A percentile compares a stretch with the other conserved stretches of the same genome.
These are phyloP conservation scores for Fusarium sp. DNA, from an alignment of 2,329 filamentous ascomycete genomes.

Conservation along the genomic window DNA sequence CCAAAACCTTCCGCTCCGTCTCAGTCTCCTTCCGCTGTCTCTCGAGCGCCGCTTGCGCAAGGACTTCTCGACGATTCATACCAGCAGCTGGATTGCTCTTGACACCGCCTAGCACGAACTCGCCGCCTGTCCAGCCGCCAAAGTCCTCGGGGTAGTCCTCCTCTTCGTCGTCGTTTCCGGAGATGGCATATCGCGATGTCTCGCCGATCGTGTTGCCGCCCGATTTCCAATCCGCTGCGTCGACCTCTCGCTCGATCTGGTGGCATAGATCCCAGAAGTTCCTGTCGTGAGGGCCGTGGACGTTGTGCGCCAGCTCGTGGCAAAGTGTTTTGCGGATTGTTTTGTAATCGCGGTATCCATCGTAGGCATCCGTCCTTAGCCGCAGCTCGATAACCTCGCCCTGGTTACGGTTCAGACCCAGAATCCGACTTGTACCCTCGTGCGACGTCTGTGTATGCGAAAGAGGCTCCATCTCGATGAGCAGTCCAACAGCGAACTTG, in stretches of 20 bases:
- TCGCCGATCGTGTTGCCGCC: constrained; percentile 76
- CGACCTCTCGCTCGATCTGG: constrained; percentile 89
- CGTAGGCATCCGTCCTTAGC: constrained; percentile 91
- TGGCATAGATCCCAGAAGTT: constrained; percentile 92
- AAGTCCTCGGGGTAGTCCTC: constrained; percentile 67
- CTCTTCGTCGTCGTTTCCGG: constrained; percentile 65
- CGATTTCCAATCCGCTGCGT: constrained; percentile 80
- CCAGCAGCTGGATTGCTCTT: constrained; percentile 60
- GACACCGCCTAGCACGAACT: constrained; percentile 77
- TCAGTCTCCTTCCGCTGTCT: constrained; percentile 53
- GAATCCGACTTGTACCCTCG: constrained; percentile 78
- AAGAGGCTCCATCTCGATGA: constrained; percentile 96
- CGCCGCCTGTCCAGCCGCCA: constrained; percentile 82
- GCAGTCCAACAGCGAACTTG: constrained; percentile 83
- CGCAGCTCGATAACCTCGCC: constrained; percentile 93
- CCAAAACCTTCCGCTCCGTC: constrained; percentile 51
- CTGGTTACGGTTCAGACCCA: constrained; percentile 88
- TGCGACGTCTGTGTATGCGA: constrained; percentile 79
- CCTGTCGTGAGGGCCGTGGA: constrained; percentile 84
- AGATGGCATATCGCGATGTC: constrained; percentile 70
- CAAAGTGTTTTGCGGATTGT: constrained; percentile 92
- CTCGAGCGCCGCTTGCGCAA: constrained; percentile 67
- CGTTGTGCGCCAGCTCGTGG: constrained; percentile 95
- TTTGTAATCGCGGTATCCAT: constrained; percentile 93
- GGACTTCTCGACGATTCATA: constrained; percentile 78